These are phyloP conservation scores for Dipteronia sinensis DNA, from an alignment of 345 rosid genomes.

Conservation along the genomic window DNA sequence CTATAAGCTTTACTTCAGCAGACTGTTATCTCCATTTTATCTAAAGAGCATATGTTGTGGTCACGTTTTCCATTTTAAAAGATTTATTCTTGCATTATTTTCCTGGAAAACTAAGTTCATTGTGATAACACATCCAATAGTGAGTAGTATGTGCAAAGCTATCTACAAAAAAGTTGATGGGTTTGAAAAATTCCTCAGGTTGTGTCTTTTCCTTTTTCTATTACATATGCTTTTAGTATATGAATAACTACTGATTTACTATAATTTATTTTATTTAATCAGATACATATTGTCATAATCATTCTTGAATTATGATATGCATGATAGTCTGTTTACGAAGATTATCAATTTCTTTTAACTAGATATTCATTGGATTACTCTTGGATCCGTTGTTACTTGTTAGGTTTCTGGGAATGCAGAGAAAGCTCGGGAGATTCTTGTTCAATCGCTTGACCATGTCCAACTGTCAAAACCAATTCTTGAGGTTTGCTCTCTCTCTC, in stretches of 20 bases:
- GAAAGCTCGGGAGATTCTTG: slow-evolving; percentile 75
- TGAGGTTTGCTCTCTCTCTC: slow-evolving; percentile 43
- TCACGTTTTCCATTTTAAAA: background rate
- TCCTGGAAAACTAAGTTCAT: background rate
- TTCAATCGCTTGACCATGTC: slow-evolving; percentile 71
- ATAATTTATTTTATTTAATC: background rate
- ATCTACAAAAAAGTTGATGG: background rate
- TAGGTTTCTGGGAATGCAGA: slow-evolving; percentile 72
- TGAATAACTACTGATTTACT: background rate
- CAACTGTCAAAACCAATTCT: slow-evolving; percentile 78
- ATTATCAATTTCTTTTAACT: background rate
- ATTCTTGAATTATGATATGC: background rate
- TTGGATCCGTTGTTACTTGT: slow-evolving; percentile 30
- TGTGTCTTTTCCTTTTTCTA: background rate
- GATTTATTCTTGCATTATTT: background rate
- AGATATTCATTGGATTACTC: background rate
- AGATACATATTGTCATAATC: background rate
- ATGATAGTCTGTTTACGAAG: background rate
- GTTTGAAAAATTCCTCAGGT: background rate
- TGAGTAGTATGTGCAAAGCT: background rate
- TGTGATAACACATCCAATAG: background rate
- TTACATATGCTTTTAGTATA: background rate
- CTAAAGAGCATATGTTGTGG: background rate
- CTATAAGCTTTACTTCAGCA: background rate
- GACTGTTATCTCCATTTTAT: background rate